phyloP scores from a whole-genome alignment of 1,139 yeast genomes.

The Candida sp. region DNA sequence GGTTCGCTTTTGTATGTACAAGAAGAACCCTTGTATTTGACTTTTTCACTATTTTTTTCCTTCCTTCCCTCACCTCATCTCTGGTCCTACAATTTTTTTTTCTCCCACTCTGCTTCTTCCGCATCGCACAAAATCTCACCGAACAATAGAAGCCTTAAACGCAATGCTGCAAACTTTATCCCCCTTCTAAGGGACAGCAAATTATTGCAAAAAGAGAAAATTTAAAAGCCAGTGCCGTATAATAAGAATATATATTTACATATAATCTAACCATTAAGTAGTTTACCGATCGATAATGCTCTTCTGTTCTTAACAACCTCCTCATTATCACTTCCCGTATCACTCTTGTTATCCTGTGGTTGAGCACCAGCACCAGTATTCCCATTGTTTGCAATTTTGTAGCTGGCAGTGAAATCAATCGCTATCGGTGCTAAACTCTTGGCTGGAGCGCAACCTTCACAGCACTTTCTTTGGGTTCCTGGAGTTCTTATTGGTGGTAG shows the following conservation, averaged over 20 bases:
- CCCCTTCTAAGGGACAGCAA: not conserved
- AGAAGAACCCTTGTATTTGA: not conserved
- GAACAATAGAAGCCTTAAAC: not conserved
- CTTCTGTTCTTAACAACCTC: conserved; percentile 6
- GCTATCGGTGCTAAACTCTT: conserved; percentile 23
- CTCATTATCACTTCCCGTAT: conserved; percentile 6
- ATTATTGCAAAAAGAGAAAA: not conserved
- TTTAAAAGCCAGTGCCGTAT: not conserved
- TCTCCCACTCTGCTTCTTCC: not conserved
- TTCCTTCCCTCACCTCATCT: conserved; percentile 1
- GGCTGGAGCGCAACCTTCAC: conserved; percentile 7
- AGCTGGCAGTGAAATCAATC: conserved; percentile 32
- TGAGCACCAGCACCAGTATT: not conserved
- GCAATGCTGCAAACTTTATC: not conserved
- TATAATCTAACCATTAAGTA: conserved; percentile 27
- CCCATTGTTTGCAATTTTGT: conserved; percentile 1
- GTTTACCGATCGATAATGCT: conserved; percentile 39
- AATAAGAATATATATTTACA: not conserved
- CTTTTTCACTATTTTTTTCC: not conserved
- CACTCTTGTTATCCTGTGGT: conserved; percentile 3
- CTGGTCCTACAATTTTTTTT: not conserved
- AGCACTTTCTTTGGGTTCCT: conserved; percentile 9
- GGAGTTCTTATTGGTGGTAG: conserved; percentile 18
- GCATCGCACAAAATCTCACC: not conserved
- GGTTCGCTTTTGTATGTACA: not conserved